Conservation (phyloP, 805 yeast species). For the Candida ficus region DNA sequence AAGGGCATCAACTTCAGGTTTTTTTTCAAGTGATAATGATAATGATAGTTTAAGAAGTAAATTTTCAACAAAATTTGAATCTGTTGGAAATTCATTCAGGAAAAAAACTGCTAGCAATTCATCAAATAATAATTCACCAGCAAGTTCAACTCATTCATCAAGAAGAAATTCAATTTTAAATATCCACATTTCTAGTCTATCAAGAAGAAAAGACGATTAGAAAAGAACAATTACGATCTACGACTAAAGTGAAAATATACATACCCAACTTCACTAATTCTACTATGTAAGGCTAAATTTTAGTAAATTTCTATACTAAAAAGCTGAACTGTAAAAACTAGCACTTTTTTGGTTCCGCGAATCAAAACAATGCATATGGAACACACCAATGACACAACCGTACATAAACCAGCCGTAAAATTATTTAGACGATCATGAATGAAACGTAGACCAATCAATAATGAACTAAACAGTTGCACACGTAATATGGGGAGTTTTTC, state of each 20-base stretch:
- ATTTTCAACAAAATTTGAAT: constrained; percentile 6
- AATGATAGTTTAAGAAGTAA: constrained; percentile 2
- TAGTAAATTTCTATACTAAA: no score
- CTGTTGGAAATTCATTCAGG: constrained; percentile 2
- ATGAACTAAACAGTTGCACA: no score
- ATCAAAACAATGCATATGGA: neutral
- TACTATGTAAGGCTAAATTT: no score
- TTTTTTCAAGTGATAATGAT: neutral
- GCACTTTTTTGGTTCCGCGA: no score
- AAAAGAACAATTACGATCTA: no score
- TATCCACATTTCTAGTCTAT: constrained; percentile 22
- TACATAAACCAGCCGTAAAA: neutral
- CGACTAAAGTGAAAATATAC: no score
- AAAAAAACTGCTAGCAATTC: constrained; percentile 1
- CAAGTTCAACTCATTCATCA: constrained; percentile 1
- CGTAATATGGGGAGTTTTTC: no score
- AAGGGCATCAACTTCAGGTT: neutral
- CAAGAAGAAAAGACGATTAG: constrained; percentile 12
- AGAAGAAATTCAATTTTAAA: constrained; percentile 18
- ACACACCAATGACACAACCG: neutral
- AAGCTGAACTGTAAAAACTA: no score
- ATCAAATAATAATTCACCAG: neutral
- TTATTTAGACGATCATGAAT: no score
- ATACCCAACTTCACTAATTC: no score
- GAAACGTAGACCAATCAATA: no score